Evolutionary conservation across 768 basidiomycete genomes (phyloP), one percentile per base, ranked within the genome.

Genomic region (Boletus pseudo-olivaceus): DNA sequence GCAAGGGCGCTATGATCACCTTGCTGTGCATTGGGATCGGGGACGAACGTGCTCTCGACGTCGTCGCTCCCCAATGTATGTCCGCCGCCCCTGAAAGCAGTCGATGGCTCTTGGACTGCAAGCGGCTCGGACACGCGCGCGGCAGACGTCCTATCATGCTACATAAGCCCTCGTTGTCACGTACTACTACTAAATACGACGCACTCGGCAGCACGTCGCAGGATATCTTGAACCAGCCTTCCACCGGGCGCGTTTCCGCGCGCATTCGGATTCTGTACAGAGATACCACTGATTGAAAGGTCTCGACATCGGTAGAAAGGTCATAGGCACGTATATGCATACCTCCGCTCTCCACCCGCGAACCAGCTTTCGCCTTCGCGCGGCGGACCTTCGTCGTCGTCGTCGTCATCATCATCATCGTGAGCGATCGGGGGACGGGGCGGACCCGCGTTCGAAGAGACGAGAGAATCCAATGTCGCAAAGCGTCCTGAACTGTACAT

Each of bases 291-390:
- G 65, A 44, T 33, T 12, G 7, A 34, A 15, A 30, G 41, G 9
- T 41, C 20, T 47, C 41, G 17, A 33, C n/a, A 41, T 44, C 34
- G n/a, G 15, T 7, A 27, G 27, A 27, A 30, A 7, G 30, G 7
- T 19, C 2, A 15, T 8, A 20, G n/a, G 14, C 3, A n/a, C 42
- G 4, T 47, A 19, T 37, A 19, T 26, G 47, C 67, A 32, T 33
- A 90, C 94, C 93, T 94, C 65, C 91, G 77, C 68, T 96, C 96
- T 0, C 96, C 96, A n/a, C 96, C 96, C 4, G 96, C 87, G 70
- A 92, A 98, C 80, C 87, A 90, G 60, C 78, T 85, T 62, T 90
- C 83, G 2, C 77, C 74, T 17, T 79, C 78, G 34, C 43, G 42
- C 1, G 54, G 57, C 6, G 53, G 45, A 1, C 78, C 77, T 4